Evolutionary conservation across 768 basidiomycete genomes (phyloP), one percentile per base, ranked within the genome.

Genomic region (Leccinum subgranulosum): DNA sequence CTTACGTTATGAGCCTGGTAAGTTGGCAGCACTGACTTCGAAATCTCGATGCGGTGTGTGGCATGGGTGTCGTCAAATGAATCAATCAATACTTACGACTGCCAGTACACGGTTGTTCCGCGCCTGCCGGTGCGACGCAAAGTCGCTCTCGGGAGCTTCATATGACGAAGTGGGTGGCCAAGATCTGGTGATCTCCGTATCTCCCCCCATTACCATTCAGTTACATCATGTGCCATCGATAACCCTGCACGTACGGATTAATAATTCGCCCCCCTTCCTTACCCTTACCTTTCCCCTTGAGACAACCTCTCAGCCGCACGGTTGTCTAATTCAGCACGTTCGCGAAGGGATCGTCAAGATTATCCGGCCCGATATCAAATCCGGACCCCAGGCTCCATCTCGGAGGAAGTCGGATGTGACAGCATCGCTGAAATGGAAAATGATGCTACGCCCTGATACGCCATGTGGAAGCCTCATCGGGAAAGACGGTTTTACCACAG

Each of bases 301-400:
- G 52, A 45, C 19, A 21, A 21, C 60, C 10, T 49, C 58, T 57
- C 61, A 59, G 51, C 57, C 55, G 48, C 53, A 46, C 55, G 45
- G 29, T 56, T 67, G 61, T 59, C 67, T 54, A 60, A 64, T 60
- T 45, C 53, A 48, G 54, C 54, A 14, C 55, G 25, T 68, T 69
- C 69, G 66, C 64, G 67, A 69, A 67, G 70, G 57, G 69, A 70
- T 70, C 68, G 70, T 66, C 70, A 70, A 61, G 68, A 56, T 60
- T 57, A 60, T 43, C 61, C 69, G 67, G 69, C 12, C 69, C 69
- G 70, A 59, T 49, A 49, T 54, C 57, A 55, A 58, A 62, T 51
- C 17, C 39, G 7, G 47, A 12, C 39, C 14, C 25, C 41, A 36
- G 23, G 21, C 47, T 36, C 28, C 54, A 51, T 52, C 34, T 64